Percentiles rank a stretch among this genome's conserved stretches.
Evolutionary conservation across 148 eudicot species (phyloP).

Genomic region (Diospyros kaki): DNA sequence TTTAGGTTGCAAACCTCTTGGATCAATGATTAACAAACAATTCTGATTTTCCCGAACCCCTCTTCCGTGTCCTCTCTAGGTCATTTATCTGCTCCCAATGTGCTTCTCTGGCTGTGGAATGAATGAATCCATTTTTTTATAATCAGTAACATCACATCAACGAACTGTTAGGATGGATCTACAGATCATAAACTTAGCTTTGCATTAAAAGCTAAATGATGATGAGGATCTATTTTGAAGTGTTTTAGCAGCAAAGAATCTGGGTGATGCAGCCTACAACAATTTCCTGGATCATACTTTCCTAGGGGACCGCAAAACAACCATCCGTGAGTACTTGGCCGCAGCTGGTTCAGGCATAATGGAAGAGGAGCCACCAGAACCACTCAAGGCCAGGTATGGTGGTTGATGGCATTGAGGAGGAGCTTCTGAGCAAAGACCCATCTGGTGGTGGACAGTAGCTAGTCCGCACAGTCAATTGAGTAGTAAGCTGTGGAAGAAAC

Average conservation of each 20-base stretch:
- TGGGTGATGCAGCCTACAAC: slow-evolving; percentile 61
- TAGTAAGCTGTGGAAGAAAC: too few relatives aligned
- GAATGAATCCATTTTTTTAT: too few relatives aligned
- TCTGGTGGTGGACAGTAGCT: neutral
- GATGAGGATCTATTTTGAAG: slow-evolving; percentile 32
- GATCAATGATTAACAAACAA: too few relatives aligned
- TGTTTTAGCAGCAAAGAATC: slow-evolving; percentile 85
- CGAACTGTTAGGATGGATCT: too few relatives aligned
- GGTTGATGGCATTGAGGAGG: slow-evolving; percentile 34
- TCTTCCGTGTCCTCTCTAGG: too few relatives aligned
- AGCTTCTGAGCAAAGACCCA: too few relatives aligned
- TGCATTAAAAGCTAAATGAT: slow-evolving; percentile 1
- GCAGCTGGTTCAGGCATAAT: slow-evolving; percentile 82
- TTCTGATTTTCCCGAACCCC: too few relatives aligned
- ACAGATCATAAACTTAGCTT: too few relatives aligned
- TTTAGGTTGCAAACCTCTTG: too few relatives aligned
- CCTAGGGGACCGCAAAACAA: slow-evolving; percentile 80
- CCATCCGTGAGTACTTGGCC: slow-evolving; percentile 69
- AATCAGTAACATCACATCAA: too few relatives aligned
- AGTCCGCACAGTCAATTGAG: neutral
- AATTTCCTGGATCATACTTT: slow-evolving; percentile 89
- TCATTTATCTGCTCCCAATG: too few relatives aligned
- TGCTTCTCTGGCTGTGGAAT: too few relatives aligned
- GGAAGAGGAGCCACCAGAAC: slow-evolving; percentile 97
- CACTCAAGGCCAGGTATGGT: slow-evolving; percentile 65